A percentile compares a stretch with the other conserved stretches of the same genome.
These are phyloP conservation scores for Noccaea bulbosa DNA, from an alignment of 345 rosid genomes.

Conservation along the genomic window DNA sequence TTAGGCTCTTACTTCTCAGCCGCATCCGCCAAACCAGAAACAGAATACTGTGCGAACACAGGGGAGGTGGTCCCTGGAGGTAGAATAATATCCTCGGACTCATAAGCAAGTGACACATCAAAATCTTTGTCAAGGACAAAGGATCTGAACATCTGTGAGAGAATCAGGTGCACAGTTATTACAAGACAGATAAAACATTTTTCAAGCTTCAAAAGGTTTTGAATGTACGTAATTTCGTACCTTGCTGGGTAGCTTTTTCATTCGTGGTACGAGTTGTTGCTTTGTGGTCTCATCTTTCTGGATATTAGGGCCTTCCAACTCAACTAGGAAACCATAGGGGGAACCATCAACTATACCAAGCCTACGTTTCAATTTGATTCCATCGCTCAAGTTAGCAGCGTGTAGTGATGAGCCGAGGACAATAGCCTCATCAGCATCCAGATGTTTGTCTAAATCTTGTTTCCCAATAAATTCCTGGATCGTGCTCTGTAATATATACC, in stretches of 20 bases:
- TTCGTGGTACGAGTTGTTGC: slow-evolving; percentile 80
- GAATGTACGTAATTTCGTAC: slow-evolving; percentile 50
- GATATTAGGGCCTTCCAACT: slow-evolving; percentile 78
- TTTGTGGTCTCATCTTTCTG: slow-evolving; percentile 68
- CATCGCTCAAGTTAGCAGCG: slow-evolving; percentile 99
- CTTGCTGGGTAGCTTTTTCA: slow-evolving; percentile 98
- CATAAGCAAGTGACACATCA: slow-evolving; percentile 86
- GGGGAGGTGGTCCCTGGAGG: slow-evolving; percentile 77
- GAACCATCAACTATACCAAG: slow-evolving; percentile 97
- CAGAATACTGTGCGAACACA: slow-evolving; percentile 78
- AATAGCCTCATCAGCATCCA: slow-evolving; percentile 99
- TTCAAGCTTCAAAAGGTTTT: slow-evolving; percentile 21
- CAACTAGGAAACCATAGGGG: slow-evolving; percentile 72
- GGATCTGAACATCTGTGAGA: slow-evolving; percentile 83
- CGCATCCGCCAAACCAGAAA: slow-evolving; percentile 80
- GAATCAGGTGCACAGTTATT: slow-evolving; percentile 37
- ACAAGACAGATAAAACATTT: slow-evolving; percentile 4
- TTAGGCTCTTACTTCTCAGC: slow-evolving; percentile 71
- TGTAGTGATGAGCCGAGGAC: slow-evolving; percentile 92
- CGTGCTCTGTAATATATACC: slow-evolving; percentile 61
- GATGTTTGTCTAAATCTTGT: slow-evolving; percentile 89
- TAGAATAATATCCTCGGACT: slow-evolving; percentile 67
- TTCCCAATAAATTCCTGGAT: slow-evolving; percentile 93
- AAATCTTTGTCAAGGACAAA: slow-evolving; percentile 81
- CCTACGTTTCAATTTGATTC: slow-evolving; percentile 92